Evolutionary conservation across 495 filamentous ascomycete species (phyloP).

Genomic region (Cercophora sp.): DNA sequence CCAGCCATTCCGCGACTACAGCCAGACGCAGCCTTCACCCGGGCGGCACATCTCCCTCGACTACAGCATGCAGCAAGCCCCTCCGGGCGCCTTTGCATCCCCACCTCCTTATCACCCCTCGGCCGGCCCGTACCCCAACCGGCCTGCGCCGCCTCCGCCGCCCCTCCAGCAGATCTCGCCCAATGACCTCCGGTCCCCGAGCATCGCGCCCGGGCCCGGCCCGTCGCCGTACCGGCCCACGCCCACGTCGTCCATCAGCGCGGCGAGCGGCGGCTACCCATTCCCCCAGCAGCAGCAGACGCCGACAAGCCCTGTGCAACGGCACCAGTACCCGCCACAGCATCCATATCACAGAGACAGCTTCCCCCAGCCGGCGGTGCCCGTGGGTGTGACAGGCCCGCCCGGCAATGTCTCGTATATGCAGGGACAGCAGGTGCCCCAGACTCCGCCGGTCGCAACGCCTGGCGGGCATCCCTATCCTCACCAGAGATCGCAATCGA

Average conservation of each 20-base stretch:
- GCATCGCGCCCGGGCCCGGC: slow-evolving; percentile 38
- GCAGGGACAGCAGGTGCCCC: slow-evolving; percentile 44
- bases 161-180: slow-evolving; percentile 46
- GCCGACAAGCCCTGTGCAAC: slow-evolving; percentile 48
- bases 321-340: slow-evolving; percentile 42
- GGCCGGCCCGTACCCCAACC: slow-evolving; percentile 36
- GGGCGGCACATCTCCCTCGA: slow-evolving; percentile 37
- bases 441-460: slow-evolving; percentile 47
- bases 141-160: slow-evolving; percentile 42
- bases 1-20: slow-evolving; percentile 45
- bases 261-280: slow-evolving; percentile 47
- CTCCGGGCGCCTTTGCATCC: slow-evolving; percentile 34
- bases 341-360: slow-evolving; percentile 43
- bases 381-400: slow-evolving; percentile 41
- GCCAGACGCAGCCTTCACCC: slow-evolving; percentile 41
- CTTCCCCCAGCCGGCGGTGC: slow-evolving; percentile 39
- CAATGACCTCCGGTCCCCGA: slow-evolving; percentile 51
- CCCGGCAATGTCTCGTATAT: slow-evolving; percentile 37
- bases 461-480: slow-evolving; percentile 41
- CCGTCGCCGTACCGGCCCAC: slow-evolving; percentile 54
- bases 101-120: slow-evolving; percentile 38
- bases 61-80: slow-evolving; percentile 24
- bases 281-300: slow-evolving; percentile 51
- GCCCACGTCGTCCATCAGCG: slow-evolving; percentile 40
- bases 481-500: slow-evolving; percentile 46